These are phyloP conservation scores for Lepidium campestre DNA, from an alignment of 441 rosid species.

Conservation along the genomic window DNA sequence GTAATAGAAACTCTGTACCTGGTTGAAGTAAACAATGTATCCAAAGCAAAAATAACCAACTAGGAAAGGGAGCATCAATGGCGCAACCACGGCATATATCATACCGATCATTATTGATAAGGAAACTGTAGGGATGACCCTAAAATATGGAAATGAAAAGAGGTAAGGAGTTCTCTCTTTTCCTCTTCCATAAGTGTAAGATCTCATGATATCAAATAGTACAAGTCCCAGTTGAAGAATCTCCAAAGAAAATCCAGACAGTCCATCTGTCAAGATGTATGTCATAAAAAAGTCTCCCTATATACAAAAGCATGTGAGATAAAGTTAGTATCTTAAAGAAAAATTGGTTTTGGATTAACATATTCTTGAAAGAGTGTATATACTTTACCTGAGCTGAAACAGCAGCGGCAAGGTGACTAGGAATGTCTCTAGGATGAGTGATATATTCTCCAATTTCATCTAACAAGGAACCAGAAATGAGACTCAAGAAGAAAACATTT, in stretches of 20 bases:
- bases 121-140: slow-evolving; percentile 70
- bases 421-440: slow-evolving; percentile 62
- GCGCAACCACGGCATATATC: slow-evolving; percentile 79
- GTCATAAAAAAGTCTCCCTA: slow-evolving; percentile 90
- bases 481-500: slow-evolving; percentile 82
- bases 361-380: not conserved
- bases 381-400: slow-evolving; percentile 72
- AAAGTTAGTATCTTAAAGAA: not conserved
- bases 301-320: not conserved
- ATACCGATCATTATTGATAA: slow-evolving; percentile 68
- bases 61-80: slow-evolving; percentile 75
- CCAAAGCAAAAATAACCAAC: slow-evolving; percentile 76
- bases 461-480: slow-evolving; percentile 84
- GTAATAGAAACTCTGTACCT: slow-evolving; percentile 33
- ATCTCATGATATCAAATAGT: slow-evolving; percentile 47
- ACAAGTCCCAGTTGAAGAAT: slow-evolving; percentile 71
- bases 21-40: slow-evolving; percentile 71
- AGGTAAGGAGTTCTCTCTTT: slow-evolving; percentile 62
- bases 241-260: slow-evolving; percentile 83
- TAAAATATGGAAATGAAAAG: slow-evolving; percentile 63
- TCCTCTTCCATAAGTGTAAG: slow-evolving; percentile 40
- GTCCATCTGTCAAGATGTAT: slow-evolving; percentile 76
- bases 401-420: slow-evolving; percentile 81
- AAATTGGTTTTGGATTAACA: not conserved
- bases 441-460: slow-evolving; percentile 79